phyloP scores from a whole-genome alignment of 495 filamentous ascomycete species.

The Bryoglossum gracile region DNA sequence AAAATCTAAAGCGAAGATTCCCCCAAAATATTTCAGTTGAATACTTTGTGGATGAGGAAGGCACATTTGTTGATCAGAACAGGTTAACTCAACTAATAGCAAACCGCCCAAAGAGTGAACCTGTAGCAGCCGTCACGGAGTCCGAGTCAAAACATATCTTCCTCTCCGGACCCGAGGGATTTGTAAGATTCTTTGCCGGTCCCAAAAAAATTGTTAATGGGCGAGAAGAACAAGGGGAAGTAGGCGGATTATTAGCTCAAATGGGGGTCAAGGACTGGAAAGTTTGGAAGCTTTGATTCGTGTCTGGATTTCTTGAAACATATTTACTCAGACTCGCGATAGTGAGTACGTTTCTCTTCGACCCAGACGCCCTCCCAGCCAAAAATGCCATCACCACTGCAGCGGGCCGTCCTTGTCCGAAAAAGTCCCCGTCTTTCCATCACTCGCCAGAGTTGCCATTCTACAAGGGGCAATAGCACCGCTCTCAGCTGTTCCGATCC shows the following conservation, averaged over 20 bases:
- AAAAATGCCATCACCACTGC: neutral
- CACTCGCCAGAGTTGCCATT: slow-evolving; percentile 6
- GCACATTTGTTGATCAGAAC: slow-evolving; percentile 49
- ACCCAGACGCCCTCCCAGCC: neutral
- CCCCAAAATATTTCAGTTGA: slow-evolving; percentile 50
- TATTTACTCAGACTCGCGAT: neutral
- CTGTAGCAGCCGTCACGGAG: neutral
- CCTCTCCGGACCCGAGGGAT: slow-evolving; percentile 85
- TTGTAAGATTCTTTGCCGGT: slow-evolving; percentile 72
- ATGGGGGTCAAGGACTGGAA: slow-evolving; percentile 35
- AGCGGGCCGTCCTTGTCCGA: slow-evolving; percentile 12
- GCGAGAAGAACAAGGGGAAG: slow-evolving; percentile 58
- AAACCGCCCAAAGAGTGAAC: slow-evolving; percentile 24
- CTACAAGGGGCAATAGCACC: slow-evolving; percentile 7
- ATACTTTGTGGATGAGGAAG: slow-evolving; percentile 76
- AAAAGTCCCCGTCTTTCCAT: slow-evolving; percentile 12
- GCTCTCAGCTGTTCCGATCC: neutral
- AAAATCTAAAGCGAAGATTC: slow-evolving; percentile 47
- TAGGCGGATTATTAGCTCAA: slow-evolving; percentile 35
- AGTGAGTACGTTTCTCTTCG: neutral
- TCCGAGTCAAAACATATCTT: slow-evolving; percentile 51
- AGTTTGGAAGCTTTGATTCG: slow-evolving; percentile 42
- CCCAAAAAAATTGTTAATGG: slow-evolving; percentile 66
- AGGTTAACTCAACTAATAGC: slow-evolving; percentile 31
- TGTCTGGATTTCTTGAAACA: too few species aligned